phyloP scores from a whole-genome alignment of 805 yeast species.

The Saturnispora halmiae region DNA sequence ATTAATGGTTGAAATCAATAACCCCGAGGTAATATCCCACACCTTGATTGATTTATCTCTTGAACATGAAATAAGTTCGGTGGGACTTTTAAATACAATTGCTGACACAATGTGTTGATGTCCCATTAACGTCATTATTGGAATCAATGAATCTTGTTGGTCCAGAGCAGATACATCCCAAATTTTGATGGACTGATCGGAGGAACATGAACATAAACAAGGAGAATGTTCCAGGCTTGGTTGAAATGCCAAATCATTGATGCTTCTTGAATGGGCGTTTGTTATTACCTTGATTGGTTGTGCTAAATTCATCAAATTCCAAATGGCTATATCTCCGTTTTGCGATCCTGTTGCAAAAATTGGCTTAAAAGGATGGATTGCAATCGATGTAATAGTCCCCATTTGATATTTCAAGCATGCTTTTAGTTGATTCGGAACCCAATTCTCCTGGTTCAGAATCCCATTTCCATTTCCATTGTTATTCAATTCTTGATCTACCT shows the following conservation, averaged over 20 bases:
- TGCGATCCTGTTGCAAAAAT: conserved; percentile 54
- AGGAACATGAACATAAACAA: conserved; percentile 45
- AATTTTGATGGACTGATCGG: conserved; percentile 50
- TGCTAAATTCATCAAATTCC: conserved; percentile 56
- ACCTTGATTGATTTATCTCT: conserved; percentile 52
- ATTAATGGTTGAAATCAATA: conserved; percentile 52
- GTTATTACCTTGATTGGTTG: conserved; percentile 54
- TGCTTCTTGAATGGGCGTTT: conserved; percentile 64
- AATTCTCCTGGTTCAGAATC: no score
- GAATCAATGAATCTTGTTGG: no score
- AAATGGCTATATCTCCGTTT: conserved; percentile 63
- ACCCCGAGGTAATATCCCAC: conserved; percentile 65
- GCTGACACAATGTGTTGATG: conserved; percentile 82
- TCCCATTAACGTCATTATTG: conserved; percentile 60
- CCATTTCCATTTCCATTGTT: no score
- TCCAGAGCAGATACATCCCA: conserved; percentile 56
- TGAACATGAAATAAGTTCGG: conserved; percentile 49
- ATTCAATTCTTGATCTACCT: neutral
- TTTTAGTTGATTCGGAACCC: conserved; percentile 52
- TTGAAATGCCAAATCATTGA: conserved; percentile 53
- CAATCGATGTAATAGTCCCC: conserved; percentile 50
- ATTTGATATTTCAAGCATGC: conserved; percentile 45
- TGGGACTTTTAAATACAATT: conserved; percentile 40
- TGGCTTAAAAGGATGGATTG: conserved; percentile 71
- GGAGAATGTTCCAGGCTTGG: conserved; percentile 25